A percentile compares a stretch with the other conserved stretches of the same genome.
Evolutionary conservation across 2,329 filamentous ascomycete species (phyloP).

Genomic region (Pyrenophora graminea): DNA sequence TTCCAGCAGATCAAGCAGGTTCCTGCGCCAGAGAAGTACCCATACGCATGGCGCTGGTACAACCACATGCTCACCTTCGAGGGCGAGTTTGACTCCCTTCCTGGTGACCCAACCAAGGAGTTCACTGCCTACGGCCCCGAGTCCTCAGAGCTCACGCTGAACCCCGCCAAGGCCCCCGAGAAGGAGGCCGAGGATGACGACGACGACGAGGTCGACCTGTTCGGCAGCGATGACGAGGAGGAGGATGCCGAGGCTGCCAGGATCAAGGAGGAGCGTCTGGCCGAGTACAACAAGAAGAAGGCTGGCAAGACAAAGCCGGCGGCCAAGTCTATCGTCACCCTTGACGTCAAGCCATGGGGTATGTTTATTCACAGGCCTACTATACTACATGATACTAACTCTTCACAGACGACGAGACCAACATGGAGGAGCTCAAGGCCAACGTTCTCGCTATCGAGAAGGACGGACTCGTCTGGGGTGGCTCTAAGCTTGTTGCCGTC

Average conservation of each 20-base stretch:
- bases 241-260: constrained; percentile 72
- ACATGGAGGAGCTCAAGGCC: constrained; percentile 80
- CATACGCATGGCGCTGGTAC: constrained; percentile 96
- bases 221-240: constrained; percentile 84
- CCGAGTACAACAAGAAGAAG: constrained; percentile 97
- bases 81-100: constrained; percentile 86
- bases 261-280: constrained; percentile 86
- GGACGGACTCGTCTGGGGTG: constrained; percentile 97
- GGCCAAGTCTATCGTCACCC: constrained; percentile 93
- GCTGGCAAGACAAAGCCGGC: constrained; percentile 85
- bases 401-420: constrained; percentile 80
- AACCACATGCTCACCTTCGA: constrained; percentile 95
- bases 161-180: constrained; percentile 81
- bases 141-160: constrained; percentile 72
- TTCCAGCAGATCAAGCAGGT: constrained; percentile 84
- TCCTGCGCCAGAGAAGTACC: constrained; percentile 85
- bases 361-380: constrained; percentile 50
- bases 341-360: constrained; percentile 99
- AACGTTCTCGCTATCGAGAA: constrained; percentile 82
- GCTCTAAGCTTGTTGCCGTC: constrained; percentile 83
- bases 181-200: constrained; percentile 60
- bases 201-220: constrained; percentile 86
- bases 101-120: constrained; percentile 87
- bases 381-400: constrained; percentile 22
- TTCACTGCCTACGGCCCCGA: constrained; percentile 93